A percentile compares a stretch with the other conserved stretches of the same genome.
phyloP scores from a whole-genome alignment of 805 yeast species.

The Candida berthetii region DNA sequence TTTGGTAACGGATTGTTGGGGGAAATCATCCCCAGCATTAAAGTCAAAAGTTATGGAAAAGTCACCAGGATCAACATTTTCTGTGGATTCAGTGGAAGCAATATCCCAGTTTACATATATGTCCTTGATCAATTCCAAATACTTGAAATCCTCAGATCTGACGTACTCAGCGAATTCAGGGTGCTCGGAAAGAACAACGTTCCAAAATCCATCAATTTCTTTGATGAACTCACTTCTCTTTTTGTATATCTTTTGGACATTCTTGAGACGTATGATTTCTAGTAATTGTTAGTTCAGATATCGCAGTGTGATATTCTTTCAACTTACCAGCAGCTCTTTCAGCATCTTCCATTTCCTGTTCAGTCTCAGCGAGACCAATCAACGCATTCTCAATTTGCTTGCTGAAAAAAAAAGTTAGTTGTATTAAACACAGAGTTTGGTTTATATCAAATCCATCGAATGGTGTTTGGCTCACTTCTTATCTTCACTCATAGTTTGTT shows the following conservation, averaged over 20 bases:
- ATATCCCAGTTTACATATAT: conserved; percentile 52
- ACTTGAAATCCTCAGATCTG: conserved; percentile 69
- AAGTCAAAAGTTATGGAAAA: conserved; percentile 60
- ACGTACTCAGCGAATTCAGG: conserved; percentile 81
- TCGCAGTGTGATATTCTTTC: too few species aligned
- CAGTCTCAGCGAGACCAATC: conserved; percentile 48
- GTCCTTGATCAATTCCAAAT: conserved; percentile 59
- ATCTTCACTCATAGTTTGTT: background rate
- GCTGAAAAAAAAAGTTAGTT: conserved; percentile 2
- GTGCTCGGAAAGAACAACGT: conserved; percentile 74
- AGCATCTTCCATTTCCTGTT: conserved; percentile 49
- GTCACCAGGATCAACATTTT: conserved; percentile 37
- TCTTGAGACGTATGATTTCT: conserved; percentile 42
- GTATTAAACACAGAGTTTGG: too few species aligned
- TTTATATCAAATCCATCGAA: too few species aligned
- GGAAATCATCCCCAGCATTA: conserved; percentile 37
- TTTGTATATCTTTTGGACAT: conserved; percentile 51
- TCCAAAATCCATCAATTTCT: conserved; percentile 78
- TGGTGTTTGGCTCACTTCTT: too few species aligned
- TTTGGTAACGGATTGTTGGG: conserved; percentile 56
- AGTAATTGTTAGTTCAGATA: conserved; percentile 1
- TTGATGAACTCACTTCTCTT: conserved; percentile 47
- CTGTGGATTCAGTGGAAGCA: conserved; percentile 23
- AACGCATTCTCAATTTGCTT: conserved; percentile 29
- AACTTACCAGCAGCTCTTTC: conserved; percentile 48